Evolutionary conservation across 2,329 filamentous ascomycete genomes (phyloP), one percentile per base, ranked within the genome.

Genomic region (Colletotrichum tropicale): DNA sequence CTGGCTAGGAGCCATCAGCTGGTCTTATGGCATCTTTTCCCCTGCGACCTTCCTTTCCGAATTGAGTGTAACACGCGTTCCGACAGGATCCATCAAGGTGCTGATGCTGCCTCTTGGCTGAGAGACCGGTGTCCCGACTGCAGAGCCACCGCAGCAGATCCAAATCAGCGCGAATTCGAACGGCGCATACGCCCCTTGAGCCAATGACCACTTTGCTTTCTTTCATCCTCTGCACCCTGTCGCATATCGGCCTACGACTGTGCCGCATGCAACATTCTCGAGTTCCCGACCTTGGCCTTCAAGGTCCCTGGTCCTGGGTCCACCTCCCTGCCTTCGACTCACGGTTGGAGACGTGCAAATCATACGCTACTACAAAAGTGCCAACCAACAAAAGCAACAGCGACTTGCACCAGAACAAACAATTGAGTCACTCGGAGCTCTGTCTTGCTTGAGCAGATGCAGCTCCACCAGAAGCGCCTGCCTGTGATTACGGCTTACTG

Each of bases 61-160:
- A 65, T 56, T 55, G 34, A 32, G 62, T 48, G 43, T 24, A 74
- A 38, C 36, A 28, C 55, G 24, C 38, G 26, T 56, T 68, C 32
- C 24, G 56, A 71, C 26, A 30, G 64, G 70, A 26, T 65, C 73
- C 73, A 75, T 75, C 73, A 75, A 73, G 73, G 73, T 75, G 64
- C 73, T 66, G 61, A 71, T 43, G 66, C 13, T 67, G 34, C n/a
- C 32, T 30, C 48, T 56, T 73, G 30, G 55, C 56, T 34, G 62
- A 71, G 55, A 62, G 56, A 43, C 30, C 30, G 16, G 18, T 24
- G 30, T 58, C 69, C 73, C 48, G n/a, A 34, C 36, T 28, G 56
- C 68, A 21, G 36, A 56, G 56, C 24, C 66, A 43, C 43, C 66
- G 10, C 28, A 73, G 56, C 58, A 21, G 28, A 67, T 24, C 65